Base-by-base conservation (phyloP, 1,284 basidiomycete genomes). In the Trametes pubescens region DNA sequence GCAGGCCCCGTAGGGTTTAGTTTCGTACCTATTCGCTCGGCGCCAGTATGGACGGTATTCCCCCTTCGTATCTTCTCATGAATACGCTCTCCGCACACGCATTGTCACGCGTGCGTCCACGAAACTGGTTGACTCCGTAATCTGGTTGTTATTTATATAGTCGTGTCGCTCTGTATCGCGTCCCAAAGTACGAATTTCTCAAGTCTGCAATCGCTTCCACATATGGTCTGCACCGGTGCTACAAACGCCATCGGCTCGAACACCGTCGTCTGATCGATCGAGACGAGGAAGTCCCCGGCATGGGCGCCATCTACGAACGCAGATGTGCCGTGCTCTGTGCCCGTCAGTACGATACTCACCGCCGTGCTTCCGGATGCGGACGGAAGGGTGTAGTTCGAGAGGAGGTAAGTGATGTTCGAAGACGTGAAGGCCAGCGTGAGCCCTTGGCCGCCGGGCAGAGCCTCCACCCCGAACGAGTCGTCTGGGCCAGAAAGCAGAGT, bases 171-270 rank as follows among this genome's bases (percentile, higher is more conserved):
- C 18, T 62, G 67, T 57, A 70, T 54, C 24, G 65, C 71, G 43
- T 72, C 57, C 72, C 72, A 72, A 10, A 74, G 24, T 11, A 56
- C 48, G 48, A 74, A 65, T 26, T 16, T 34, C 13, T 66, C 58
- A 1, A 68, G 8, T 4, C 14, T 26, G 37, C 34, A 48, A 1
- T 34, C 62, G 16, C 26, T 37, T 2, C 61, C 66, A 1, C 61
- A 68, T 11, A 72, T 59, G 21, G 55, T 62, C 48, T 68, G 61
- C 44, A 68, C 59, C 10, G 73, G 73, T 9, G 70, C 73, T 4
- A 74, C 73, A 57, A 74, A 74, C 32, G 71, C 68, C 70, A 74
- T 72, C 9, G 71, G 69, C 54, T 55, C 70, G 21, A 66, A 52
- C 11, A 59, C 64, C n/a, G 32, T 52, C 4, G 69, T 70, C 10